A percentile compares a stretch with the other conserved stretches of the same genome.
phyloP scores from a whole-genome alignment of 208 protist genomes.

The Trypanosoma avium region DNA sequence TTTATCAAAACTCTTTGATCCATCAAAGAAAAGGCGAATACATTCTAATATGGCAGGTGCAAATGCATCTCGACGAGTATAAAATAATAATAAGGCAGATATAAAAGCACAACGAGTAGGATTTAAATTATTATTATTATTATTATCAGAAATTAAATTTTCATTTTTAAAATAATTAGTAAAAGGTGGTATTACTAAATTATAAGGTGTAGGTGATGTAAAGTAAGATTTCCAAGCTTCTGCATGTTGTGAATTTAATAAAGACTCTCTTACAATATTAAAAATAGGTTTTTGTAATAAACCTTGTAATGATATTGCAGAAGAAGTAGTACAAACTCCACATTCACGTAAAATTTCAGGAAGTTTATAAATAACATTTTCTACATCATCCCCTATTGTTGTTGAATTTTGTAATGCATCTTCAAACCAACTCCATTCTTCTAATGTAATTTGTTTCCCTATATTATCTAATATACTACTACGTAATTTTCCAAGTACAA shows the following conservation, averaged over 20 bases:
- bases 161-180: too few species aligned
- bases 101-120: conserved; percentile 56
- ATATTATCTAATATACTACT: conserved; percentile 50
- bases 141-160: too few species aligned
- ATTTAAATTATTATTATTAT: background rate
- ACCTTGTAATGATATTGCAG: conserved; percentile 35
- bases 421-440: conserved; percentile 74
- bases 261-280: conserved; percentile 55
- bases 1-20: conserved; percentile 8
- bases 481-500: conserved; percentile 93
- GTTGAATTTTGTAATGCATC: conserved; percentile 22
- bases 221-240: conserved; percentile 63
- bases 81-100: conserved; percentile 62
- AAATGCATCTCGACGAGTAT: conserved; percentile 80
- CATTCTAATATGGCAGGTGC: conserved; percentile 50
- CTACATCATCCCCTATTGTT: background rate
- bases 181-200: conserved; percentile 40
- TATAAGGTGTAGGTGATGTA: conserved; percentile 37
- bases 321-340: conserved; percentile 12
- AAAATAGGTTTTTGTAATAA: conserved; percentile 62
- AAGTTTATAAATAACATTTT: background rate
- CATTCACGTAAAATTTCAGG: conserved; percentile 21
- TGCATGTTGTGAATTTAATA: conserved; percentile 33
- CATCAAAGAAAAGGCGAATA: conserved; percentile 71
- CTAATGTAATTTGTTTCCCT: conserved; percentile 34